Evolutionary conservation across 2,329 filamentous ascomycete species (phyloP).

Genomic region (Ceratocystis eucalypticola): DNA sequence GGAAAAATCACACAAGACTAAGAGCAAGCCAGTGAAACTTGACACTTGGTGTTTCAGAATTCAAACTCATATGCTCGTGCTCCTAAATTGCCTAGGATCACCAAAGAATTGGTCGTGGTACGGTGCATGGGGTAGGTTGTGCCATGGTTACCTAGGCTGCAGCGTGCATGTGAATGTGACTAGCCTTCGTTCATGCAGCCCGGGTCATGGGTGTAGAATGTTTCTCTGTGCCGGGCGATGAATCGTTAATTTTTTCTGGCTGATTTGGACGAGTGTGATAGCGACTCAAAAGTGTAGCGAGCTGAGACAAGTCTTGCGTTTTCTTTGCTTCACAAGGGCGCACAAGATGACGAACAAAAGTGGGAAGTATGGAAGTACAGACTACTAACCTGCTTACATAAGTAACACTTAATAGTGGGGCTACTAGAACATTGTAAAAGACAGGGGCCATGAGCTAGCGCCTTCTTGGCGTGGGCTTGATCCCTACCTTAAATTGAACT

Average conservation of each 20-base stretch:
- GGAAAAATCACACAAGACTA: constrained; percentile 14
- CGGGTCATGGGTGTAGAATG: not conserved
- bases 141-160: constrained; percentile 1
- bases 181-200: not conserved
- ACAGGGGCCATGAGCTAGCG: not conserved
- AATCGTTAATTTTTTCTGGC: not conserved
- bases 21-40: constrained; percentile 3
- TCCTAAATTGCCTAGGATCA: not conserved
- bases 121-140: not conserved
- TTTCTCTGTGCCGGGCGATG: not conserved
- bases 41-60: constrained; percentile 11
- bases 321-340: not conserved
- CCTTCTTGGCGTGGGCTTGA: constrained; percentile 1
- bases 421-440: not conserved
- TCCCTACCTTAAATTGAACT: constrained; percentile 1
- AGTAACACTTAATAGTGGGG: not conserved
- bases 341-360: not conserved
- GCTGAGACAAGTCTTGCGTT: not conserved
- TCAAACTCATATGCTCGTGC: not conserved
- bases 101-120: not conserved
- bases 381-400: not conserved
- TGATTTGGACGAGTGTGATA: not conserved
- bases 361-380: not conserved
- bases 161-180: not conserved
- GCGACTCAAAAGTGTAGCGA: not conserved